Conservation (phyloP, 2,329 filamentous ascomycete genomes). For the Apiospora malaysiana region DNA sequence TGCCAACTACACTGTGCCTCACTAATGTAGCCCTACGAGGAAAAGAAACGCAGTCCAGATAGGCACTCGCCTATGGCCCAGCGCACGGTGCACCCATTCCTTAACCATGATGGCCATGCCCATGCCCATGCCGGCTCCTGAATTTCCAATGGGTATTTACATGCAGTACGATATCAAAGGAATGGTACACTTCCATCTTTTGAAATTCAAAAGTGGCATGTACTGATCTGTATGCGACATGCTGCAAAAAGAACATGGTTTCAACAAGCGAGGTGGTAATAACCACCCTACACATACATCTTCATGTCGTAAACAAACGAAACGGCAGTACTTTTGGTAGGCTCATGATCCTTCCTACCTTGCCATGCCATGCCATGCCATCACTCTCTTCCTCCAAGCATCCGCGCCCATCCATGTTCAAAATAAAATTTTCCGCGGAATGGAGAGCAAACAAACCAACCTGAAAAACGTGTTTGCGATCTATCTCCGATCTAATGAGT, state of each 20-base stretch:
- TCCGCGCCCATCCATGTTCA: background rate
- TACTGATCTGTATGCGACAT: background rate
- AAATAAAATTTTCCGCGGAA: background rate
- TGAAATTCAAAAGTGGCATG: background rate
- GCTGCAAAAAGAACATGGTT: background rate
- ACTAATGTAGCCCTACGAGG: slow-evolving; percentile 14
- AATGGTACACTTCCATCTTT: background rate
- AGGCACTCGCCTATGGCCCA: background rate
- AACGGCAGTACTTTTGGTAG: background rate
- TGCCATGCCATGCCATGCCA: background rate
- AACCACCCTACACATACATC: background rate
- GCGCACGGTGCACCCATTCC: background rate
- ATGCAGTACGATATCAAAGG: background rate
- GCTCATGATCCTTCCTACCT: background rate
- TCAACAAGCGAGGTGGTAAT: slow-evolving; percentile 9
- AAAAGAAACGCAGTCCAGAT: slow-evolving; percentile 8
- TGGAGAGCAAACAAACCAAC: background rate
- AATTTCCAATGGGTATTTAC: background rate
- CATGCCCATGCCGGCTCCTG: background rate
- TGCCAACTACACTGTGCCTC: too few species aligned
- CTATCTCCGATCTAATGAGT: slow-evolving; percentile 4
- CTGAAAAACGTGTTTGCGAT: background rate
- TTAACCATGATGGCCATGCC: too few species aligned
- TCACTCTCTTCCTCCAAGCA: background rate
- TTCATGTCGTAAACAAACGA: background rate